Conservation (phyloP, 192 early-diverging fungal genomes). For the Coemansia sp. region DNA sequence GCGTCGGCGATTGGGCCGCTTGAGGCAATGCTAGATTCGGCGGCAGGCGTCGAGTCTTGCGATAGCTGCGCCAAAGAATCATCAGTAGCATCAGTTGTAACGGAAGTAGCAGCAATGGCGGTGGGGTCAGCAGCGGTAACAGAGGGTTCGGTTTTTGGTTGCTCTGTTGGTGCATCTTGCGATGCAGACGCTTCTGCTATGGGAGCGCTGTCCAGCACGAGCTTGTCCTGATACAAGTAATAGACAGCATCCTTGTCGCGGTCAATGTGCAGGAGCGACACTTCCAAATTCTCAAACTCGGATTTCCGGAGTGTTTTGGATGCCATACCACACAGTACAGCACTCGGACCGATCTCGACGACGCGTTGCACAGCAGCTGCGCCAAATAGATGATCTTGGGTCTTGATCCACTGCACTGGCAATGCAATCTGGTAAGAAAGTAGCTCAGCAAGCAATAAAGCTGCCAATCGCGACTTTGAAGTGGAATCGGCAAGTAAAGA, state of each 20-base stretch:
- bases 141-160: not conserved
- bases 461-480: conserved; percentile 72
- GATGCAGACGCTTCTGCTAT: not conserved
- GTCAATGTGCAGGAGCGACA: conserved; percentile 14
- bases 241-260: conserved; percentile 20
- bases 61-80: not conserved
- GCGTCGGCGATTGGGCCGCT: conserved; percentile 58
- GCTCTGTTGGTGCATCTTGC: not conserved
- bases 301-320: conserved; percentile 37
- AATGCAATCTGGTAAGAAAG: conserved; percentile 91
- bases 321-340: conserved; percentile 87
- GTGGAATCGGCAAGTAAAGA: conserved; percentile 19
- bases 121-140: too few species aligned
- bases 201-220: not conserved
- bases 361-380: conserved; percentile 74
- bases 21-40: not conserved
- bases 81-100: not conserved
- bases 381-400: conserved; percentile 81
- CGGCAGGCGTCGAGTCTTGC: not conserved
- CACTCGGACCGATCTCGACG: conserved; percentile 86
- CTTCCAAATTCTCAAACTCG: not conserved
- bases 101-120: not conserved
- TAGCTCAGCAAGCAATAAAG: conserved; percentile 79
- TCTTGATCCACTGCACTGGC: conserved; percentile 95
- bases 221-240: not conserved